phyloP scores from a whole-genome alignment of 2,329 filamentous ascomycete species.

The Rhytidhysteron rufulum region DNA sequence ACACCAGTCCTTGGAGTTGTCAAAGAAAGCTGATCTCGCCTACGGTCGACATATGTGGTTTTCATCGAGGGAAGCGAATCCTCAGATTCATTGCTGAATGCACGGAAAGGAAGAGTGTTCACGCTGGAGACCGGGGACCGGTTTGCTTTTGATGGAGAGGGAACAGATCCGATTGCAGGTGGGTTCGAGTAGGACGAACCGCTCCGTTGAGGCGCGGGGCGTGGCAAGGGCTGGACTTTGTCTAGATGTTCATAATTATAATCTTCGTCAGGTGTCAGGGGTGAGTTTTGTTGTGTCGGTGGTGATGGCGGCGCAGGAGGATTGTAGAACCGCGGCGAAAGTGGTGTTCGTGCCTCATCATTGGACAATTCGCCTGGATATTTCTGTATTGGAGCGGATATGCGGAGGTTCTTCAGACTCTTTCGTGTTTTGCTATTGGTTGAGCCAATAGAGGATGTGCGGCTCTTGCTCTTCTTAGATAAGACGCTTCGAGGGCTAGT shows the following conservation, averaged over 20 bases:
- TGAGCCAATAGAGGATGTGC: conserved; percentile 35
- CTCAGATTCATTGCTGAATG: conserved; percentile 20
- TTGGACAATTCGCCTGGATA: conserved; percentile 38
- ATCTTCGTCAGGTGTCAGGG: conserved; percentile 25
- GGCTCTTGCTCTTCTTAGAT: conserved; percentile 29
- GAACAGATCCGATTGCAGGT: conserved; percentile 9
- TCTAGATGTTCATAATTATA: conserved; percentile 29
- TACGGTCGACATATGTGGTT: conserved; percentile 42
- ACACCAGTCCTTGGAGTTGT: conserved; percentile 53
- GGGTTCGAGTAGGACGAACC: conserved; percentile 8
- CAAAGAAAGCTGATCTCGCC: conserved; percentile 24
- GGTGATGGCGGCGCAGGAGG: conserved; percentile 54
- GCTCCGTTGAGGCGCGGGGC: conserved; percentile 29
- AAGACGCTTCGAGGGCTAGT: conserved; percentile 33
- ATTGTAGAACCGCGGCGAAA: conserved; percentile 55
- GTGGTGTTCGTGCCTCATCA: conserved; percentile 48
- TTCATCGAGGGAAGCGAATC: conserved; percentile 30
- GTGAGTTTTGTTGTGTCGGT: conserved; percentile 38
- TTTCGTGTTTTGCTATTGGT: conserved; percentile 37
- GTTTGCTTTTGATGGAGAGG: conserved; percentile 5
- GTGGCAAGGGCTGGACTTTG: conserved; percentile 33
- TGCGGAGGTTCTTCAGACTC: conserved; percentile 54
- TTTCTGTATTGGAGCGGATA: conserved; percentile 53
- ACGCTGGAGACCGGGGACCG: conserved; percentile 12
- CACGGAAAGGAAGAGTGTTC: conserved; percentile 33